Base-by-base conservation (phyloP, 1,284 basidiomycete genomes). In the Austropuccinia psidii region DNA sequence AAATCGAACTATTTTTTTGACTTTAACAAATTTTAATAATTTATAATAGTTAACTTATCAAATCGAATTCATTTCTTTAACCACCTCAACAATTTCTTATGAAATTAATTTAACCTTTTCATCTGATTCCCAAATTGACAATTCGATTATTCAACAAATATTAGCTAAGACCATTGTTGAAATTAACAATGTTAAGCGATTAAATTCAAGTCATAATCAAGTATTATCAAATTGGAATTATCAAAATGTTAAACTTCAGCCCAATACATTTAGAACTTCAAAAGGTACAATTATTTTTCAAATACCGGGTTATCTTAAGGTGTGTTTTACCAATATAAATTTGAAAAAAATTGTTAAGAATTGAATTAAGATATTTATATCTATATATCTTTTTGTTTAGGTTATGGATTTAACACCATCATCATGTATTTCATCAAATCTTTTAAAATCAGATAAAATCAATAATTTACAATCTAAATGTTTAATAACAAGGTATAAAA, bases 301-400 rank as follows among this genome's bases (percentile, higher is more conserved):
- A 52, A 52, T 49, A 11, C 52, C 62, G 5, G 62, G 62, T 33
- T 65, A 52, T 52, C 47, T 65, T 65, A 31, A 65, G 2, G 62
- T 65, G 7, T 50, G 47, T 52, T 33, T n/a, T n/a, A n/a, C n/a
- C n/a, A n/a, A n/a, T n/a, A n/a, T n/a, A n/a, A n/a, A n/a, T n/a
- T n/a, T n/a, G n/a, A n/a, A n/a, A n/a, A n/a, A n/a, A n/a, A n/a
- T n/a, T n/a, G n/a, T n/a, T n/a, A n/a, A n/a, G n/a, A n/a, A n/a
- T n/a, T n/a, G n/a, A n/a, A n/a, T n/a, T n/a, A n/a, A n/a, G n/a
- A n/a, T n/a, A n/a, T n/a, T n/a, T n/a, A n/a, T n/a, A n/a, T n/a
- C n/a, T n/a, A n/a, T n/a, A n/a, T n/a, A n/a, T n/a, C n/a, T n/a
- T n/a, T n/a, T n/a, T n/a, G n/a, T n/a, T n/a, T n/a, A n/a, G n/a